phyloP scores from a whole-genome alignment of 805 yeast species.

The Saccharomyces mikatae region DNA sequence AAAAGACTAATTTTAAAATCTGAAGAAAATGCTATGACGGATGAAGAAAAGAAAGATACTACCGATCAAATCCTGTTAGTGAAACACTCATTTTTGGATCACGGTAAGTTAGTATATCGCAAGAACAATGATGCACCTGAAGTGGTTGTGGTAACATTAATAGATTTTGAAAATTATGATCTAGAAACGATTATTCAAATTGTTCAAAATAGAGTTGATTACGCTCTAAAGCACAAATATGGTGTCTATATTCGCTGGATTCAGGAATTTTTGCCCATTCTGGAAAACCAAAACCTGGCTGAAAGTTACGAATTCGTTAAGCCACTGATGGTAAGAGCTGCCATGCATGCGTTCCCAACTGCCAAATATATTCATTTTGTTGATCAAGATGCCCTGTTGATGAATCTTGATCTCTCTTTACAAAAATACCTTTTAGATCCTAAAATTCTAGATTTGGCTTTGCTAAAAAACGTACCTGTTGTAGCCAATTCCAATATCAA shows the following conservation, averaged over 20 bases:
- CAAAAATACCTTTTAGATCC: slow-evolving; percentile 51
- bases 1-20: slow-evolving; percentile 31
- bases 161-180: slow-evolving; percentile 65
- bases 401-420: slow-evolving; percentile 59
- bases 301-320: slow-evolving; percentile 20
- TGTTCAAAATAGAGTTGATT: slow-evolving; percentile 81
- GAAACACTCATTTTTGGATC: slow-evolving; percentile 52
- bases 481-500: slow-evolving; percentile 32
- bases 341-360: slow-evolving; percentile 87
- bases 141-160: slow-evolving; percentile 65
- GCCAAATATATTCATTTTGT: slow-evolving; percentile 89
- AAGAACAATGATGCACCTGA: slow-evolving; percentile 41
- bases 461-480: slow-evolving; percentile 64
- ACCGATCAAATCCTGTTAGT: slow-evolving; percentile 35
- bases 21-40: slow-evolving; percentile 36
- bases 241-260: slow-evolving; percentile 81
- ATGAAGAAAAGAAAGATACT: slow-evolving; percentile 26
- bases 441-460: slow-evolving; percentile 51
- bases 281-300: slow-evolving; percentile 38
- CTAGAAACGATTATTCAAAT: slow-evolving; percentile 53
- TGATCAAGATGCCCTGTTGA: slow-evolving; percentile 69
- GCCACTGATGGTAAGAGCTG: slow-evolving; percentile 52
- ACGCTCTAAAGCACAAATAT: slow-evolving; percentile 71
- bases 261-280: slow-evolving; percentile 67
- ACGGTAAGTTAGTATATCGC: slow-evolving; percentile 47